A percentile compares a stretch with the other conserved stretches of the same genome.
phyloP scores from a whole-genome alignment of 257 asterid species.

The Apocynum venetum region DNA sequence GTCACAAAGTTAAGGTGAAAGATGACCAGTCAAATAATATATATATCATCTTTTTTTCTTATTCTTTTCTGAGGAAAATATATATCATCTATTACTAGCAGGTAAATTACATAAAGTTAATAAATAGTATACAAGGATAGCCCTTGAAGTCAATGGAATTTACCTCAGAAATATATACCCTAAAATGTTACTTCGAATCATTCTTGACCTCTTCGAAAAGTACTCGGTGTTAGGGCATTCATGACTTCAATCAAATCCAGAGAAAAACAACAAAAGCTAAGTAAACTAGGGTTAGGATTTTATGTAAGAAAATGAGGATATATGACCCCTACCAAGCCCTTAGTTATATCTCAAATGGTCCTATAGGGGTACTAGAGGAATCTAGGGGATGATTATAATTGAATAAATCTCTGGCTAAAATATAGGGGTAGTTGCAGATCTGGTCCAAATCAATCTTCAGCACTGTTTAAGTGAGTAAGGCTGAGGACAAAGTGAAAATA shows the following conservation, averaged over 20 bases:
- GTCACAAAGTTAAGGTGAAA: too few relatives aligned
- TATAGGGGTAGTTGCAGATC: constrained; percentile 23
- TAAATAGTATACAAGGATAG: too few relatives aligned
- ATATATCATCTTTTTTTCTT: too few relatives aligned
- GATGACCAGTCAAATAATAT: too few relatives aligned
- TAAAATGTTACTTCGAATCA: background rate
- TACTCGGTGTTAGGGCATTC: background rate
- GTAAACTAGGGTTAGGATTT: too few relatives aligned
- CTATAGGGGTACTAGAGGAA: constrained; percentile 21
- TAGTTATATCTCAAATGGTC: background rate
- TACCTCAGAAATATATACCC: background rate
- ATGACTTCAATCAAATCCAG: too few relatives aligned
- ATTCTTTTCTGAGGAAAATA: too few relatives aligned
- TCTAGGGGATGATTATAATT: constrained; percentile 19
- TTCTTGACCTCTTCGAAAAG: background rate
- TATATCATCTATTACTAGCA: too few relatives aligned
- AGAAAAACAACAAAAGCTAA: background rate
- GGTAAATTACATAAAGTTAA: too few relatives aligned
- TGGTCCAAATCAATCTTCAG: constrained; percentile 16
- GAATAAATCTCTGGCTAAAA: constrained; percentile 16
- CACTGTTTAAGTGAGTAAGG: too few relatives aligned
- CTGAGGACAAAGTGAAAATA: too few relatives aligned
- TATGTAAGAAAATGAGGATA: background rate
- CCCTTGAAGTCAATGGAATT: background rate
- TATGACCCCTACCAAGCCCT: background rate